These are phyloP conservation scores for Ganoderma leucocontextum DNA, from an alignment of 1,284 basidiomycete genomes.

Conservation along the genomic window DNA sequence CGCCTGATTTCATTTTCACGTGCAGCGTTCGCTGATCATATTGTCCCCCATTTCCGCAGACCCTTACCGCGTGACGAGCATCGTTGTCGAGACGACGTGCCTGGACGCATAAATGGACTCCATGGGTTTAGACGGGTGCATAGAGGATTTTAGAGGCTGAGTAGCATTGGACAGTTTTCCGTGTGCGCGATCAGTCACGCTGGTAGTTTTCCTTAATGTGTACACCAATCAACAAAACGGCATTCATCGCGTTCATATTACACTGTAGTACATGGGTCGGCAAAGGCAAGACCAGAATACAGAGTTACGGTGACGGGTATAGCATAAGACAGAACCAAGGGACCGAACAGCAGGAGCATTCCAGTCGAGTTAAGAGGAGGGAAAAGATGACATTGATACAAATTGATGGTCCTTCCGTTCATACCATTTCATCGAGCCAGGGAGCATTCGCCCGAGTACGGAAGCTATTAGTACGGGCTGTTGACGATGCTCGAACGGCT, in stretches of 20 bases:
- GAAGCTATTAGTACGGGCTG: slow-evolving; percentile 60
- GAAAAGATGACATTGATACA: slow-evolving; percentile 24
- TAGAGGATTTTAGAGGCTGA: slow-evolving; percentile 22
- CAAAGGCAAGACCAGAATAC: background rate
- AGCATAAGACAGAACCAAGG: background rate
- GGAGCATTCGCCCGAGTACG: background rate
- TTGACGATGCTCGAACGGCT: slow-evolving; percentile 76
- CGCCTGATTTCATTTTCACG: slow-evolving; percentile 11
- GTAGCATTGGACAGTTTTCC: background rate
- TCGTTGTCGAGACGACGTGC: slow-evolving; percentile 93
- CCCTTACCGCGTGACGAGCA: slow-evolving; percentile 88
- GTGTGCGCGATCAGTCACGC: slow-evolving; percentile 3
- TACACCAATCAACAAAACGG: slow-evolving; percentile 15
- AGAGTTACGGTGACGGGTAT: slow-evolving; percentile 11
- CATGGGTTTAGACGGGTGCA: slow-evolving; percentile 13
- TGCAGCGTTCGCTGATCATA: slow-evolving; percentile 22
- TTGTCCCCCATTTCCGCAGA: slow-evolving; percentile 53
- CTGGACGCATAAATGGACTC: slow-evolving; percentile 45
- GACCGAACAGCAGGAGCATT: background rate
- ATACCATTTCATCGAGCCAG: background rate
- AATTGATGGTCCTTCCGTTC: slow-evolving; percentile 4
- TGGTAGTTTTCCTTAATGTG: slow-evolving; percentile 11
- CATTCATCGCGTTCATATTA: slow-evolving; percentile 9
- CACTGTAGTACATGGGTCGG: background rate
- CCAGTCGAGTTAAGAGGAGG: background rate